Evolutionary conservation across 2,329 filamentous ascomycete species (phyloP).

Genomic region (Davidsoniella neocaledoniae): DNA sequence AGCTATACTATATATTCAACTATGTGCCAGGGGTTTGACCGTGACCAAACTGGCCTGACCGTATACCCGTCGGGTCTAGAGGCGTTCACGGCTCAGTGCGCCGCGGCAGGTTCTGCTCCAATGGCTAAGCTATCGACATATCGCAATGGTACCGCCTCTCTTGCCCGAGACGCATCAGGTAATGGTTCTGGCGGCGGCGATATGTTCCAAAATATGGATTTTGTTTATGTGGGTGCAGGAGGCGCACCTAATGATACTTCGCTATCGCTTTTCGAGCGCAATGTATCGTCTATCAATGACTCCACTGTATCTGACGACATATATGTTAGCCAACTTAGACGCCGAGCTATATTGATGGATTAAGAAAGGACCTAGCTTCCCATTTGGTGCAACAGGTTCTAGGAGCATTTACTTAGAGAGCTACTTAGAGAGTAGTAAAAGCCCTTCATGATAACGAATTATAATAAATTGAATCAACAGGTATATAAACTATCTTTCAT

Average conservation of each 20-base stretch:
- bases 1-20: slow-evolving; percentile 19
- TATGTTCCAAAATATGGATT: slow-evolving; percentile 38
- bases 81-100: slow-evolving; percentile 20
- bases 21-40: slow-evolving; percentile 24
- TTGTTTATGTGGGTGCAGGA: slow-evolving; percentile 18
- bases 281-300: slow-evolving; percentile 37
- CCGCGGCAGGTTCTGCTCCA: slow-evolving; percentile 15
- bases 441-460: too few species aligned
- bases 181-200: slow-evolving; percentile 34
- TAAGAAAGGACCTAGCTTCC: too few species aligned
- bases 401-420: too few species aligned
- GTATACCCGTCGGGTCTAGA: slow-evolving; percentile 44
- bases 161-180: slow-evolving; percentile 29
- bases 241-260: not conserved
- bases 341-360: too few species aligned
- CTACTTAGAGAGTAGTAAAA: too few species aligned
- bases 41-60: slow-evolving; percentile 22
- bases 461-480: too few species aligned
- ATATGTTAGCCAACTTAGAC: not conserved
- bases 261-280: slow-evolving; percentile 37
- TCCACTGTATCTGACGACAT: slow-evolving; percentile 31
- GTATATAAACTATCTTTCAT: too few species aligned
- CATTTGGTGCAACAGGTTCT: too few species aligned
- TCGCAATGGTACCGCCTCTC: slow-evolving; percentile 41
- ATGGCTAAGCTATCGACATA: slow-evolving; percentile 27